Percentiles rank a stretch among this genome's conserved stretches.
These are phyloP conservation scores for Sambucus nigra DNA, from an alignment of 129 eudicot genomes.

Conservation along the genomic window DNA sequence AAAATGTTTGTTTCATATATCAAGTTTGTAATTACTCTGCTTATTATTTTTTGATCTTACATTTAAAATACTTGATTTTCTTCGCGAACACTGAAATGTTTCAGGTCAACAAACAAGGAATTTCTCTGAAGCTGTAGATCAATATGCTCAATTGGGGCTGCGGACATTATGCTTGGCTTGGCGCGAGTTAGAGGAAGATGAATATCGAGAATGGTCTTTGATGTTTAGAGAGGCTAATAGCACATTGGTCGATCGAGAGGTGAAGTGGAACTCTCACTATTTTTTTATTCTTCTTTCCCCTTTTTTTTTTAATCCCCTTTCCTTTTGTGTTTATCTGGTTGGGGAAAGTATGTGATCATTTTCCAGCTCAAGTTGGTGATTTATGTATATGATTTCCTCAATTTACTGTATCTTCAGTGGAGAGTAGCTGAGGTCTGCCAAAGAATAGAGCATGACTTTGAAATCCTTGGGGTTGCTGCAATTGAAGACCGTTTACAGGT, in stretches of 20 bases:
- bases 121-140: slow-evolving; percentile 88
- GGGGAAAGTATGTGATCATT: not conserved
- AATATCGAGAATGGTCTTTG: slow-evolving; percentile 82
- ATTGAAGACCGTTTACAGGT: slow-evolving; percentile 98
- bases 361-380: not conserved
- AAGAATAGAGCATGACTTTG: slow-evolving; percentile 72
- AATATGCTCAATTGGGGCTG: slow-evolving; percentile 83
- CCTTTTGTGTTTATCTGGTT: too few relatives aligned
- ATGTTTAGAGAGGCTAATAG: slow-evolving; percentile 93
- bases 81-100: slow-evolving; percentile 12
- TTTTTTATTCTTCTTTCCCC: not conserved
- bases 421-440: slow-evolving; percentile 96
- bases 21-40: too few relatives aligned
- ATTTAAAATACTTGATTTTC: slow-evolving; percentile 7
- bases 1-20: too few relatives aligned
- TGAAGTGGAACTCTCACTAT: slow-evolving; percentile 5
- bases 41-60: slow-evolving; percentile 5
- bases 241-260: slow-evolving; percentile 94
- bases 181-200: slow-evolving; percentile 77
- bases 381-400: not conserved
- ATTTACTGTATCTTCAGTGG: slow-evolving; percentile 43
- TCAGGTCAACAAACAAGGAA: slow-evolving; percentile 74
- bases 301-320: not conserved
- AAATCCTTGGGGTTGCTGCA: slow-evolving; percentile 95
- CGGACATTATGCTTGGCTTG: slow-evolving; percentile 93